Conservation (phyloP, 345 rosid species). For the Kandelia obovata region DNA sequence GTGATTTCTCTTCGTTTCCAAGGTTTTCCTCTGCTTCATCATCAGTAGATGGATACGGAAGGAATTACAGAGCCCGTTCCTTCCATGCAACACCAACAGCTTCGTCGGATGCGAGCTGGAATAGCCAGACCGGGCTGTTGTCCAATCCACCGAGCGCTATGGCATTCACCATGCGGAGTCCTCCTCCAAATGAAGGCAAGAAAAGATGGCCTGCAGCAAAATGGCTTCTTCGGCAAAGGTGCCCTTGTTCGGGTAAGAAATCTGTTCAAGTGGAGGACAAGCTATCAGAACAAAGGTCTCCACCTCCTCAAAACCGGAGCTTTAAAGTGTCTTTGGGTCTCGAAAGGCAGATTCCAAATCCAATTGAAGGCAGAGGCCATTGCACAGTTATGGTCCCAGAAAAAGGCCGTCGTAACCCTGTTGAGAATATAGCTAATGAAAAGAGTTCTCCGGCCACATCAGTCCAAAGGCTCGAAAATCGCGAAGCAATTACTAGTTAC, state of each 20-base stretch:
- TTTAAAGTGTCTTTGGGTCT: background rate
- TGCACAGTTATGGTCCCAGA: background rate
- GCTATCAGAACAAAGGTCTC: conserved; percentile 30
- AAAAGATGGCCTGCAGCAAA: conserved; percentile 26
- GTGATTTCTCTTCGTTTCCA: conserved; percentile 23
- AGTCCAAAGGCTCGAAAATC: conserved; percentile 22
- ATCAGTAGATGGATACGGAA: conserved; percentile 41
- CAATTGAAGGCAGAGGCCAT: background rate
- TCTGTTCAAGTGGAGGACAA: conserved; percentile 71
- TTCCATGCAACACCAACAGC: conserved; percentile 58
- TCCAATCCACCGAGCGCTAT: conserved; percentile 56
- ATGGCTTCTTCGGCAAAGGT: conserved; percentile 57
- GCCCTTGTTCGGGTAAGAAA: conserved; percentile 55
- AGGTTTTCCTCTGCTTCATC: conserved; percentile 64
- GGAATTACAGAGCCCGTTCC: conserved; percentile 37
- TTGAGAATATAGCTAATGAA: background rate
- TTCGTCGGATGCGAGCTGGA: conserved; percentile 91
- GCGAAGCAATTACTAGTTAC: conserved; percentile 4
- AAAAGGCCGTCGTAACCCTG: background rate
- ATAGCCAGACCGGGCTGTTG: conserved; percentile 74
- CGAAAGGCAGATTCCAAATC: conserved; percentile 3
- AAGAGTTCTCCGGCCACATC: conserved; percentile 6
- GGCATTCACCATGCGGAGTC: conserved; percentile 37
- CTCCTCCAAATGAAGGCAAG: conserved; percentile 13
- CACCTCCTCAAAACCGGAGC: conserved; percentile 11